phyloP scores from a whole-genome alignment of 805 yeast genomes.

The Brettanomyces sp. region DNA sequence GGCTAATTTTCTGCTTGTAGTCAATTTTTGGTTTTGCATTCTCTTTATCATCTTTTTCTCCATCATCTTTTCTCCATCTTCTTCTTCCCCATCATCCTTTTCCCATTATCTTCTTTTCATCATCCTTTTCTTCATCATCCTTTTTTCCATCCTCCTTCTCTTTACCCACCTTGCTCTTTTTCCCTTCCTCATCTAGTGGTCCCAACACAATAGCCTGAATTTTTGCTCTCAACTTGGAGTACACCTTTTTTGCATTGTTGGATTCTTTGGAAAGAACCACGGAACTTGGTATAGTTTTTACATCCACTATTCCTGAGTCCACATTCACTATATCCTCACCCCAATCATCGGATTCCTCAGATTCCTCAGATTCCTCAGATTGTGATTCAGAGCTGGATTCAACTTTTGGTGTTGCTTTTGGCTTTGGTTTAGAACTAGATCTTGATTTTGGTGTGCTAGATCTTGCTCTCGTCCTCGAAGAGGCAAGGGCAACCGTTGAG shows the following conservation, averaged over 20 bases:
- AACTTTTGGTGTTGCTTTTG: slow-evolving; percentile 2
- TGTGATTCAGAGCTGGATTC: slow-evolving; percentile 5
- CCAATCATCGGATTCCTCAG: slow-evolving; percentile 19
- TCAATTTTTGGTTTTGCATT: slow-evolving; percentile 7
- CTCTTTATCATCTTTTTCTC: slow-evolving; percentile 1
- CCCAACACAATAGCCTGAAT: slow-evolving; percentile 16
- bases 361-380: slow-evolving; percentile 4
- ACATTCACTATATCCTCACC: slow-evolving; percentile 17
- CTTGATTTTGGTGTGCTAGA: slow-evolving; percentile 14
- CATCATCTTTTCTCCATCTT: slow-evolving; percentile 4
- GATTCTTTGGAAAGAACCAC: slow-evolving; percentile 15
- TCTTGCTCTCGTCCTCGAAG: slow-evolving; percentile 4
- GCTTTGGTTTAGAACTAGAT: slow-evolving; percentile 8
- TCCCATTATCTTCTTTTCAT: no score
- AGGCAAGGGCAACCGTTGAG: not conserved
- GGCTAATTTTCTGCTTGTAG: slow-evolving; percentile 12
- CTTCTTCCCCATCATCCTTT: slow-evolving; percentile 6
- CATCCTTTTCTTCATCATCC: not conserved
- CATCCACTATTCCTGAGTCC: slow-evolving; percentile 8
- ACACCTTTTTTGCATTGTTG: slow-evolving; percentile 11
- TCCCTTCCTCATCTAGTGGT: not conserved
- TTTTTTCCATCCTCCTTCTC: slow-evolving; percentile 8
- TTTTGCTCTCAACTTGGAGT: slow-evolving; percentile 15
- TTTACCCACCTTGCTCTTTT: slow-evolving; percentile 10
- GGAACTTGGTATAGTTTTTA: slow-evolving; percentile 13